These are phyloP conservation scores for Chlamydomonas reinhardtii DNA, from an alignment of 163 green algal genomes.

Conservation along the genomic window DNA sequence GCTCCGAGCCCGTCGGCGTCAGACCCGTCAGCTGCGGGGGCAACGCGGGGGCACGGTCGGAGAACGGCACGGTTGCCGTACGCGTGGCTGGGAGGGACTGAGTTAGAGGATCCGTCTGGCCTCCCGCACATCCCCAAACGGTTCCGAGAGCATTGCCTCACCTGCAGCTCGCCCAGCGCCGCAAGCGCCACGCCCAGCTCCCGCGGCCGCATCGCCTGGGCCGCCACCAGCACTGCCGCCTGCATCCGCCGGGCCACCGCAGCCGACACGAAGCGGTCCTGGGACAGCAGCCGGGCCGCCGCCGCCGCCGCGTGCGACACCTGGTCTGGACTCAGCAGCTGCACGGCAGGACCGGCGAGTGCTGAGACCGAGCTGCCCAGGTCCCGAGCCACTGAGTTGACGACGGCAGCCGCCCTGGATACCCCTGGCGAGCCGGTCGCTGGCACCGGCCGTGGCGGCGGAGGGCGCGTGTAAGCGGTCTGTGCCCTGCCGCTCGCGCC, in stretches of 20 bases:
- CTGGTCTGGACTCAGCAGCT: background rate
- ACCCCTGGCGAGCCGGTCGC: no score
- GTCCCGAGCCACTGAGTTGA: no score
- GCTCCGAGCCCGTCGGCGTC: background rate
- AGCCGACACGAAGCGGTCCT: background rate
- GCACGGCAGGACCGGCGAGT: background rate
- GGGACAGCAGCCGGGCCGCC: background rate
- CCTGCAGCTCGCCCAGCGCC: constrained; percentile 35
- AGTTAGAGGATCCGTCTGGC: no score
- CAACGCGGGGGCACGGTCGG: no score
- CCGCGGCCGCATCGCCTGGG: background rate
- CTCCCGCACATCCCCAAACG: no score
- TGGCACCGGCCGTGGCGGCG: no score
- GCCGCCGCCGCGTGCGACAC: constrained; percentile 9
- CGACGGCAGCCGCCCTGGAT: background rate
- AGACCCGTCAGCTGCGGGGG: background rate
- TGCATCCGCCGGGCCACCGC: background rate
- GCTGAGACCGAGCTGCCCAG: no score
- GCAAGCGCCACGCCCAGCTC: background rate
- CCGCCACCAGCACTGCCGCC: constrained; percentile 18
- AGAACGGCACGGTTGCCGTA: no score
- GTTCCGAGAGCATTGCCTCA: no score
- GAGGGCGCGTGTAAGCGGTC: no score
- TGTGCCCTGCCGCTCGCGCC: no score
- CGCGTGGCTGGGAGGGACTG: no score